Evolutionary conservation across 2,329 filamentous ascomycete genomes (phyloP).

Genomic region (Arthrobotrys pseudoclavata): DNA sequence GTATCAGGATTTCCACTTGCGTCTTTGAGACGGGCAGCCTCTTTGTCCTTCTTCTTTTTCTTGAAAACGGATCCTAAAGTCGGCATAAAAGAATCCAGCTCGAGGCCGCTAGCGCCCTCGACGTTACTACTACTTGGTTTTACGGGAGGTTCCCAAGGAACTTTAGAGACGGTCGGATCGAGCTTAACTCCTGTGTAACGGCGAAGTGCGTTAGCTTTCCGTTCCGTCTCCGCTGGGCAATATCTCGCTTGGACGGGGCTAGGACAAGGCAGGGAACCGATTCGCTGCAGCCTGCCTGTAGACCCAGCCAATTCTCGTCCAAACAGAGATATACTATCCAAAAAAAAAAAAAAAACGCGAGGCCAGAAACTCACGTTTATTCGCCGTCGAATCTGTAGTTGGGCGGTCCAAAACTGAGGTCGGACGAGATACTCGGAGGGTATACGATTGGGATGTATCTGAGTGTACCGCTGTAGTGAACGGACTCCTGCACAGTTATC

Average conservation of each 20-base stretch:
- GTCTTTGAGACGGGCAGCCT: conserved; percentile 71
- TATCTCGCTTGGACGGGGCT: conserved; percentile 27
- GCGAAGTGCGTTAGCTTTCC: conserved; percentile 35
- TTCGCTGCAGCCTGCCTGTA: conserved; percentile 33
- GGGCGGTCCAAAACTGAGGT: conserved; percentile 59
- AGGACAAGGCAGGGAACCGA: conserved; percentile 39
- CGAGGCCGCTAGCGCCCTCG: conserved; percentile 61
- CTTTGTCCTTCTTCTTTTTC: conserved; percentile 91
- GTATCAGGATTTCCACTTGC: conserved; percentile 63
- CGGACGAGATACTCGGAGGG: conserved; percentile 32
- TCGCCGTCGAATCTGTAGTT: conserved; percentile 58
- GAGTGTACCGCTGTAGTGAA: conserved; percentile 52
- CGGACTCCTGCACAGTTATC: conserved; percentile 37
- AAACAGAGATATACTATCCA: neutral
- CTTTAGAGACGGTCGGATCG: conserved; percentile 58
- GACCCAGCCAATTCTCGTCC: conserved; percentile 9
- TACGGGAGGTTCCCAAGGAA: conserved; percentile 51
- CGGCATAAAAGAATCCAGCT: conserved; percentile 77
- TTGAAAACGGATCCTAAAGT: conserved; percentile 82
- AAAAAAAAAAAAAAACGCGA: neutral
- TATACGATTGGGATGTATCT: conserved; percentile 28
- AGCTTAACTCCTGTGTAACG: conserved; percentile 59
- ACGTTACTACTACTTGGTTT: conserved; percentile 47
- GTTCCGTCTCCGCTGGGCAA: conserved; percentile 12
- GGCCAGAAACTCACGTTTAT: conserved; percentile 53